A percentile compares a stretch with the other conserved stretches of the same genome.
phyloP scores from a whole-genome alignment of 2,329 filamentous ascomycete genomes.

The Ceratocystis lukuohia region DNA sequence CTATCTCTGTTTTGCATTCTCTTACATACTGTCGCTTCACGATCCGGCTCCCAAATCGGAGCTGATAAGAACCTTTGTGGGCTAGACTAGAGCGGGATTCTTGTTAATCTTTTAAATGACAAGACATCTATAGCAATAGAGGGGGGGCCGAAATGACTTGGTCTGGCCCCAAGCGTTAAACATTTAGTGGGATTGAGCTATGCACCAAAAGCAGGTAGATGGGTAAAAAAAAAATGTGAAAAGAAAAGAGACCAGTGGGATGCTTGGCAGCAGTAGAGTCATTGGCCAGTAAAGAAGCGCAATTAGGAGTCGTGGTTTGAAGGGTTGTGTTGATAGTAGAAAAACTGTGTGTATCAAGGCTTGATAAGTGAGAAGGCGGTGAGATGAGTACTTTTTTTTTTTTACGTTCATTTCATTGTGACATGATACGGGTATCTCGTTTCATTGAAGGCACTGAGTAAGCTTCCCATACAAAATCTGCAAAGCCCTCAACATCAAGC shows the following conservation, averaged over 20 bases:
- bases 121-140: neutral
- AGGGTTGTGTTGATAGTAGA: neutral
- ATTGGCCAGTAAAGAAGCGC: neutral
- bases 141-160: neutral
- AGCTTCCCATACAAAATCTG: too few species aligned
- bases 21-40: neutral
- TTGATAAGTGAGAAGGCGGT: conserved; percentile 1
- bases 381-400: conserved; percentile 2
- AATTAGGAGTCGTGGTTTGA: neutral
- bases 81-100: neutral
- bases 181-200: neutral
- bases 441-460: neutral
- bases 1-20: neutral
- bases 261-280: neutral
- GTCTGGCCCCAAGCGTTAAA: neutral
- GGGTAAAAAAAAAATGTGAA: neutral
- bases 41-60: neutral
- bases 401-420: conserved; percentile 1
- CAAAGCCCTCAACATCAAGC: neutral
- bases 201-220: neutral
- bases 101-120: conserved; percentile 4
- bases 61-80: conserved; percentile 7
- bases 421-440: neutral
- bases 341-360: neutral
- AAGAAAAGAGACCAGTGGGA: neutral